These are phyloP conservation scores for Arabidopsis arenosa DNA, from an alignment of 345 rosid species.

Conservation along the genomic window DNA sequence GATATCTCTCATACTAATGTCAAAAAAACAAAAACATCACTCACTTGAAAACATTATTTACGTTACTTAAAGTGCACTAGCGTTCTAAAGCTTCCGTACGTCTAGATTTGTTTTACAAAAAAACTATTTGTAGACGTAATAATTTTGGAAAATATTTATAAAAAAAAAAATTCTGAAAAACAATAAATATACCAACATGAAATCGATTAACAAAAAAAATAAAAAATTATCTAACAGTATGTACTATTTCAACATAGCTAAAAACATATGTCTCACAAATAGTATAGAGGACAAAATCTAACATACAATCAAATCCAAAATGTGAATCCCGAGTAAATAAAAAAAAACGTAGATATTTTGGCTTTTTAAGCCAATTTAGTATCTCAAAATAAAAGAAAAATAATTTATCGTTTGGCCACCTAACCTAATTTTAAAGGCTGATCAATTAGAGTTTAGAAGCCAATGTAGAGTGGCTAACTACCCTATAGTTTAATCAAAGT, in stretches of 20 bases:
- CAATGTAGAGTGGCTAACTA: constrained; percentile 24
- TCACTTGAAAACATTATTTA: background rate
- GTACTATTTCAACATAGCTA: background rate
- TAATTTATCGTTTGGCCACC: constrained; percentile 26
- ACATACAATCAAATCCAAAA: background rate
- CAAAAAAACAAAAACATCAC: background rate
- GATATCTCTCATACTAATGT: too few relatives aligned
- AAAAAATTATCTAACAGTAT: background rate
- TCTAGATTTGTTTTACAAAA: background rate
- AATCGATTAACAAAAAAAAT: too few relatives aligned
- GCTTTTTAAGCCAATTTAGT: background rate
- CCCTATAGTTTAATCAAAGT: constrained; percentile 31
- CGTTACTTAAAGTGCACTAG: background rate
- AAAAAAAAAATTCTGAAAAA: background rate
- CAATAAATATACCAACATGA: too few relatives aligned
- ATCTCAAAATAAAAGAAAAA: background rate
- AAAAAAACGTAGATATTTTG: background rate
- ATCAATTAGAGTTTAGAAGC: constrained; percentile 8
- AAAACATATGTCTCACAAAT: too few relatives aligned
- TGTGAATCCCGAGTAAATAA: background rate
- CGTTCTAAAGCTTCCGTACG: background rate
- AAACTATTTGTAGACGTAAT: background rate
- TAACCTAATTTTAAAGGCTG: constrained; percentile 17
- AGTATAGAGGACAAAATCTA: background rate
- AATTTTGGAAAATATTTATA: background rate